Evolutionary conservation across 2,329 filamentous ascomycete genomes (phyloP).

Genomic region (Harringtonia lauricola): DNA sequence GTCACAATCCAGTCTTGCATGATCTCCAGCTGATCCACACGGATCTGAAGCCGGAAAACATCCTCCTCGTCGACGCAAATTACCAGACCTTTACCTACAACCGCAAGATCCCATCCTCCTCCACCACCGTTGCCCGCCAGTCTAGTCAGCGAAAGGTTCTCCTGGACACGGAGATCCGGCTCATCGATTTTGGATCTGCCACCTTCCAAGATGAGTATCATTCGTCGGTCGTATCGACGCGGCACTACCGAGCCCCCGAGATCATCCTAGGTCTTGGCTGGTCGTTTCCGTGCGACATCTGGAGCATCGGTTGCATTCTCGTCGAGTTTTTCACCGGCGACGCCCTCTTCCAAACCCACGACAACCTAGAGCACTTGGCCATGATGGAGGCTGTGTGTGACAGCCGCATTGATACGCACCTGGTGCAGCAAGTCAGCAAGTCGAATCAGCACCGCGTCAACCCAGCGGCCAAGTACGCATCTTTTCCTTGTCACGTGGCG

Average conservation of each 20-base stretch:
- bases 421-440: constrained; percentile 46
- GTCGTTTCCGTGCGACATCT: constrained; percentile 63
- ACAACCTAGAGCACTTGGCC: constrained; percentile 62
- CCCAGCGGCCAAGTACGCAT: constrained; percentile 49
- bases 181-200: constrained; percentile 63
- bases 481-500: neutral
- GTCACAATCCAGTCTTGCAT: constrained; percentile 58
- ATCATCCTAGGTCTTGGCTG: constrained; percentile 61
- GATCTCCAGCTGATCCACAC: constrained; percentile 97
- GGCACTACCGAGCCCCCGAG: constrained; percentile 59
- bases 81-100: constrained; percentile 65
- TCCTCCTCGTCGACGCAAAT: constrained; percentile 51
- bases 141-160: constrained; percentile 54
- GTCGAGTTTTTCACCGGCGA: constrained; percentile 64
- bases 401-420: constrained; percentile 42
- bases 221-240: constrained; percentile 58
- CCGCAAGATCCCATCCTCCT: constrained; percentile 57
- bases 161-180: constrained; percentile 56
- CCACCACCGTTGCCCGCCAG: constrained; percentile 45
- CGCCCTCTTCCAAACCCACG: constrained; percentile 61
- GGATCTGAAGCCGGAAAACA: constrained; percentile 61
- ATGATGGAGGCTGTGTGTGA: constrained; percentile 65
- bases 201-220: constrained; percentile 66
- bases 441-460: constrained; percentile 48
- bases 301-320: constrained; percentile 63